These are phyloP conservation scores for Solanum hybrid DNA, from an alignment of 305 asterid species.

Conservation along the genomic window DNA sequence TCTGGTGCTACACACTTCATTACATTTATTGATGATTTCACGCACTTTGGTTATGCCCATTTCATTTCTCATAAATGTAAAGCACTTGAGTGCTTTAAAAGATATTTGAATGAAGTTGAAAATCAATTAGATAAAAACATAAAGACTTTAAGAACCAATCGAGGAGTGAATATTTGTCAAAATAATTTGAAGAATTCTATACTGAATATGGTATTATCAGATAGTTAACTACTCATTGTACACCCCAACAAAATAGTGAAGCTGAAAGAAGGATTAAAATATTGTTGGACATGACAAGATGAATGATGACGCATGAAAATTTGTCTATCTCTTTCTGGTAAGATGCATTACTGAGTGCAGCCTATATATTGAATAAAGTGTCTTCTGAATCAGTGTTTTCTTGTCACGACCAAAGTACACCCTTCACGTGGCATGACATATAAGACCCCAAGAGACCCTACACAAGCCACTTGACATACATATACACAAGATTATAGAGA, in stretches of 20 bases:
- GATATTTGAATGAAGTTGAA: background rate
- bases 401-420: too few relatives aligned
- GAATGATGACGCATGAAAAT: background rate
- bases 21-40: background rate
- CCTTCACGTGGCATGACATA: too few relatives aligned
- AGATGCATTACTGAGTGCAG: background rate
- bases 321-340: background rate
- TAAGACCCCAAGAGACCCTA: too few relatives aligned
- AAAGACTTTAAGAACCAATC: background rate
- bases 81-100: background rate
- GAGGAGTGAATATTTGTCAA: background rate
- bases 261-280: background rate
- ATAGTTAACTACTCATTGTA: background rate
- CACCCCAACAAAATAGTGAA: background rate
- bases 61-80: background rate
- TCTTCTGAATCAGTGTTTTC: background rate
- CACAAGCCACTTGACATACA: too few relatives aligned
- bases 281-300: background rate
- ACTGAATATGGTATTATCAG: too few relatives aligned
- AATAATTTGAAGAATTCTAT: too few relatives aligned
- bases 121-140: background rate
- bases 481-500: too few relatives aligned
- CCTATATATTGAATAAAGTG: too few relatives aligned
- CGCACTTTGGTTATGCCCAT: background rate
- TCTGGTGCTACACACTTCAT: background rate